Percentiles rank a stretch among this genome's conserved stretches.
Conservation (phyloP, 2,329 filamentous ascomycete species). For the Claviceps sorghi region DNA sequence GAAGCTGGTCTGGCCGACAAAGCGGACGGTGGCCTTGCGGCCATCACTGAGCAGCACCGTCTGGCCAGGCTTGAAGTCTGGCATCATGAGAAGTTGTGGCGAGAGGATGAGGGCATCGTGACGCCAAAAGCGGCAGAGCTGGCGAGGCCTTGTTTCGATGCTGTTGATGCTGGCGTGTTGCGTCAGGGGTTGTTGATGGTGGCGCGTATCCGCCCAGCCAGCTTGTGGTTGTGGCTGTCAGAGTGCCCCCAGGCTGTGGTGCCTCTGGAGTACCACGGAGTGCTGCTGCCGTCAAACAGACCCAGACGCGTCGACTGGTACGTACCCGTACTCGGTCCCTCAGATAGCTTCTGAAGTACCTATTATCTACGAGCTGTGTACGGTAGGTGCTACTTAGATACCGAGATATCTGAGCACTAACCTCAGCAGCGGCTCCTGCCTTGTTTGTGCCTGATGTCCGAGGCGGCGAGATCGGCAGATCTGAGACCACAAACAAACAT, state of each 20-base stretch:
- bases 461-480: background rate
- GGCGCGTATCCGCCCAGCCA: background rate
- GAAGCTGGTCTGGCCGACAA: slow-evolving; percentile 66
- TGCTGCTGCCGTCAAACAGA: no score
- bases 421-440: background rate
- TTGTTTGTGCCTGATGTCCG: background rate
- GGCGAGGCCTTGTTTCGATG: background rate
- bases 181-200: background rate
- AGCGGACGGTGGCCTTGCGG: slow-evolving; percentile 64
- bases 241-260: no score
- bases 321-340: no score
- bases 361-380: no score
- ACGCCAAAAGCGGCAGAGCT: background rate
- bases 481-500: background rate
- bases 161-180: background rate
- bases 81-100: slow-evolving; percentile 27
- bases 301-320: no score
- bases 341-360: no score
- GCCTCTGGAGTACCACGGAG: no score
- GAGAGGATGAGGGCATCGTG: slow-evolving; percentile 20
- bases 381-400: no score
- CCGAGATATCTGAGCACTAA: no score
- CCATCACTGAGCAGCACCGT: slow-evolving; percentile 67
- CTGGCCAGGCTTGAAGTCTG: slow-evolving; percentile 52
- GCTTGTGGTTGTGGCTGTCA: background rate